Evolutionary conservation across 768 basidiomycete species (phyloP).

Genomic region (Boletus huronensis): DNA sequence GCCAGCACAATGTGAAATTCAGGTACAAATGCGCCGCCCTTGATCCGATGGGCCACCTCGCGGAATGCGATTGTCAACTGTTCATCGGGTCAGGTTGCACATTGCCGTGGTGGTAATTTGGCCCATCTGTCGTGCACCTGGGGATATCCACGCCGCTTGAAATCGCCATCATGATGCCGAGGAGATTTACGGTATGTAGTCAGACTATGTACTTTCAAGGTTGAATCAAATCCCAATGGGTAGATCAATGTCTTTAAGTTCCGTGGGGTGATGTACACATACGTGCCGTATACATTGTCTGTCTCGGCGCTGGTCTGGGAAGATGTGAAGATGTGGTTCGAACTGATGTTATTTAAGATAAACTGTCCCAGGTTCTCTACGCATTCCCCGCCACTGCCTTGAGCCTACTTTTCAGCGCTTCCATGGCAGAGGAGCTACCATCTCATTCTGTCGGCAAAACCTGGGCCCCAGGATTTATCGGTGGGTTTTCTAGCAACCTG

Average conservation of each 20-base stretch:
- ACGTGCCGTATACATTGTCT: not conserved
- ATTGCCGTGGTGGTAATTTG: too few relatives aligned
- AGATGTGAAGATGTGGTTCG: too few relatives aligned
- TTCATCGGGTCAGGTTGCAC: not conserved
- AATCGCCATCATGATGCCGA: not conserved
- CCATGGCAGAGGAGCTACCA: not conserved
- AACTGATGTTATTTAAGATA: not conserved
- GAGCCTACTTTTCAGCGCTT: not conserved
- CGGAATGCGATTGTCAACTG: not conserved
- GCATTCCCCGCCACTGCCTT: not conserved
- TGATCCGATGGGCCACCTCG: constrained; percentile 2
- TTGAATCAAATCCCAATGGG: not conserved
- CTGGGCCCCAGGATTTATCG: constrained; percentile 7
- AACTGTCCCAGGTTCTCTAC: not conserved
- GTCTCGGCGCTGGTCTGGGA: not conserved
- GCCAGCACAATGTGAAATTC: not conserved
- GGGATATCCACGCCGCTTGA: not conserved
- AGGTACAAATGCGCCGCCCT: not conserved
- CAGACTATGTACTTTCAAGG: not conserved
- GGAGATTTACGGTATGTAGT: not conserved
- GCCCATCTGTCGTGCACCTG: too few relatives aligned
- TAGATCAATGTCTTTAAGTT: not conserved
- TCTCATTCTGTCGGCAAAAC: not conserved
- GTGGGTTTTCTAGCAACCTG: not conserved
- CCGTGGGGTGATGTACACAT: not conserved